phyloP scores from a whole-genome alignment of 2,329 filamentous ascomycete species.

The Spiromastix sp. region DNA sequence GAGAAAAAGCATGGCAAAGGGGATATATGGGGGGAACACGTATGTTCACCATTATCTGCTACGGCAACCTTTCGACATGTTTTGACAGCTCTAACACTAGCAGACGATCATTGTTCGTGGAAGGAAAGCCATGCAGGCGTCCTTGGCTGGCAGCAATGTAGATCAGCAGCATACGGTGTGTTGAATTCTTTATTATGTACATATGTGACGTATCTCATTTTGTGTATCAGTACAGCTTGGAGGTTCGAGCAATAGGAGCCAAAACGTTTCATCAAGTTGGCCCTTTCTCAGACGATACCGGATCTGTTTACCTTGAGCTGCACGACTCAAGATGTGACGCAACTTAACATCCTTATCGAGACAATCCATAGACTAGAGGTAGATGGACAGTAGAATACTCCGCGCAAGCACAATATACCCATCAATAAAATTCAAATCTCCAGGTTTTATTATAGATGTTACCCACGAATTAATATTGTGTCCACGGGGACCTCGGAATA shows the following conservation, averaged over 20 bases:
- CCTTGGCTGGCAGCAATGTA: neutral
- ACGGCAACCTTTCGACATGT: neutral
- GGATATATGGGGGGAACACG: neutral
- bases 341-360: neutral
- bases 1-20: conserved; percentile 1
- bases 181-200: neutral
- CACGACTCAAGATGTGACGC: neutral
- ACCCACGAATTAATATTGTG: no score
- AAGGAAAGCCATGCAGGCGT: neutral
- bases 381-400: no score
- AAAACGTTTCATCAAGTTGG: neutral
- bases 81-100: neutral
- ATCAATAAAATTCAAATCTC: no score
- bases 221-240: neutral
- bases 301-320: neutral
- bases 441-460: no score
- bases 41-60: neutral
- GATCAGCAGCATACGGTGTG: neutral
- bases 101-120: neutral
- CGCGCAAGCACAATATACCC: no score
- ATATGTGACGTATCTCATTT: neutral
- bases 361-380: no score
- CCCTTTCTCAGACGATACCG: neutral
- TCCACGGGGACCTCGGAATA: no score
- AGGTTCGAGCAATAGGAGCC: neutral